Evolutionary conservation across 768 basidiomycete species (phyloP), one percentile per base, ranked within the genome.

Genomic region (Flagelloscypha sp.): DNA sequence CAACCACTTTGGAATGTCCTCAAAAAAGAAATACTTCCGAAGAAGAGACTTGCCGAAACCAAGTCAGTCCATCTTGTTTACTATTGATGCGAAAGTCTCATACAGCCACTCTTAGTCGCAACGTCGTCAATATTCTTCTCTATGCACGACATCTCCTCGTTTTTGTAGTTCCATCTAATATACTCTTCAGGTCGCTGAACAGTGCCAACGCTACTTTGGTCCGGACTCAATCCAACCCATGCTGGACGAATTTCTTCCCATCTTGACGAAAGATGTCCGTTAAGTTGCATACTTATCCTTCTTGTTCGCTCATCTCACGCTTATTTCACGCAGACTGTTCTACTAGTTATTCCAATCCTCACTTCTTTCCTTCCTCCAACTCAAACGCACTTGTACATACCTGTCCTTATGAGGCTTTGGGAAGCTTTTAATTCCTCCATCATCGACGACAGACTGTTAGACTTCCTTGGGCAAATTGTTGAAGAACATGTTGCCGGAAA

Each of bases 361-460:
- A 76, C 78, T 10, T 83, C 82, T 0, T 88, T 89, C 59, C 59
- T 89, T 22, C 87, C 86, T 3, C 74, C 73, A 4, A 70, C 72
- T 3, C 67, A 77, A 45, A 66, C 67, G 6, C 71, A 82, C 35
- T 61, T 76, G 6, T 89, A 87, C 52, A 58, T 87, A 27, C 83
- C 85, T 7, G 49, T 74, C 1, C 50, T 88, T 10, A 84, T 88
- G 61, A 76, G 67, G 38, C 58, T 87, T 4, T 85, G 85, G 82
- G 79, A 84, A 46, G 74, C 77, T 4, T 81, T 86, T 48, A 84
- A 84, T 48, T 84, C 83, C 1, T 69, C 72, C 30, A 58, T 76
- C 11, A 57, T 86, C 33, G 84, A 89, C 43, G 85, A 88, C 40
- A 71, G 82, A 40, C 58, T 88, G 30, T 60, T 88, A 5, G 80